Conservation (phyloP, 2,329 filamentous ascomycete genomes). For the Apiospora hydei region DNA sequence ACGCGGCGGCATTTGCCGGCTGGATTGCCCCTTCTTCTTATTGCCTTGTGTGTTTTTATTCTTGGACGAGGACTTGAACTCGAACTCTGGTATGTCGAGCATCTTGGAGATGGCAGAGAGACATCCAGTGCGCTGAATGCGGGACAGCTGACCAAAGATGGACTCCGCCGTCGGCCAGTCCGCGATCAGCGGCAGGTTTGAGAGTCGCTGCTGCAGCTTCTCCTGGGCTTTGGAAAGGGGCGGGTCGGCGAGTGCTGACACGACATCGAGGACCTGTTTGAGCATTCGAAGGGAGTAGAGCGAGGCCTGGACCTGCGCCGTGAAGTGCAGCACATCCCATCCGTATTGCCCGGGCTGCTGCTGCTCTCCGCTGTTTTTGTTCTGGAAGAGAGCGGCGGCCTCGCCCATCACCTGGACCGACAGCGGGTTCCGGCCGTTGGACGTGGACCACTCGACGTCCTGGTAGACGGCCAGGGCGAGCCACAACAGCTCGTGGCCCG, state of each 20-base stretch:
- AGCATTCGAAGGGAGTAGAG: constrained; percentile 68
- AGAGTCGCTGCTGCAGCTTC: constrained; percentile 23
- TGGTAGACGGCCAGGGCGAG: constrained; percentile 45
- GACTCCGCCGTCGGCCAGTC: constrained; percentile 23
- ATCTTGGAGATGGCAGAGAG: constrained; percentile 20
- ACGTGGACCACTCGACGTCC: constrained; percentile 44
- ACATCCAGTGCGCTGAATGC: neutral
- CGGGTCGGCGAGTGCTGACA: constrained; percentile 8
- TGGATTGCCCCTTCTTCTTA: constrained; percentile 6
- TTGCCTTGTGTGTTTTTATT: neutral
- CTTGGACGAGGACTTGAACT: constrained; percentile 7
- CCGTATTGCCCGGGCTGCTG: constrained; percentile 36
- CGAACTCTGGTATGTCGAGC: constrained; percentile 21
- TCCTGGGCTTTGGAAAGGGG: constrained; percentile 16
- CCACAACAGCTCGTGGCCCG: constrained; percentile 40
- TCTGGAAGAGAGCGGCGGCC: constrained; percentile 27
- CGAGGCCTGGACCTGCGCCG: constrained; percentile 65
- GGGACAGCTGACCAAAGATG: constrained; percentile 7
- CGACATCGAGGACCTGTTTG: constrained; percentile 52
- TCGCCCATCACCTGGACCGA: constrained; percentile 41
- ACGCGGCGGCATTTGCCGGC: constrained; percentile 20
- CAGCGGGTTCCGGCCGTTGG: constrained; percentile 42
- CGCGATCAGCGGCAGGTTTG: constrained; percentile 23
- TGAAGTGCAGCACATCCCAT: constrained; percentile 69
- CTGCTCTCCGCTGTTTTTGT: constrained; percentile 38